Evolutionary conservation across 192 early-diverging fungal genomes (phyloP), one percentile per base, ranked within the genome.

Genomic region (Nowakowskiella sp.): DNA sequence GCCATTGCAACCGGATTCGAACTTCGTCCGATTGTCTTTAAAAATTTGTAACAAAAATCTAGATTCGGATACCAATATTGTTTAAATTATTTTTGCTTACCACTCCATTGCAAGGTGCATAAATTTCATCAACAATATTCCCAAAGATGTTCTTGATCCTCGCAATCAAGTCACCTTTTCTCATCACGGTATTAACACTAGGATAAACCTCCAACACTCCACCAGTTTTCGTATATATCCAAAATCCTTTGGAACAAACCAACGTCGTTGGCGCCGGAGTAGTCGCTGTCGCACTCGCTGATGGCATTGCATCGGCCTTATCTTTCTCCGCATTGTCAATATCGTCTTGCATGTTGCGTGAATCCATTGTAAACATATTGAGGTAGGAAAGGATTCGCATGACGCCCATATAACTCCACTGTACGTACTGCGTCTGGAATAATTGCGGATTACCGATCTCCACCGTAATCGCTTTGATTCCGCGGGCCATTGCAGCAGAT

Each of bases 91-190:
- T 9, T 16, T 29, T 13, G 57, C 54, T 60, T 51, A 91, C 84
- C 57, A 93, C 79, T 27, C 89, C 89, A 51, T 76, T 72, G 43
- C 78, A 71, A 1, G 90, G 87, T 39, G 85, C 81, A 76, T 74
- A 91, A 49, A 91, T 88, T 54, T 83, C 80, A 32, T 91, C 86
- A 25, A 87, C 84, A 39, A 91, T 74, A 53, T 86, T 84, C 8
- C 90, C 90, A 71, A 93, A 93, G 42, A 93, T 87, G 47, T 87
- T 89, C 58, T 90, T 84, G 55, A 93, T 72, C 3, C 85, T 73
- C 0, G 90, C 90, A 74, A 93, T 91, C 34, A 87, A 47, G 29
- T 87, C 85, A 44, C 88, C 89, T 44, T 91, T 89, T 31, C 76
- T 71, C 22, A 93, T 80, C 51, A 85, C 82, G 0, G 82, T 85